Evolutionary conservation across 257 asterid species (phyloP).

Genomic region (Scutellaria barbata): DNA sequence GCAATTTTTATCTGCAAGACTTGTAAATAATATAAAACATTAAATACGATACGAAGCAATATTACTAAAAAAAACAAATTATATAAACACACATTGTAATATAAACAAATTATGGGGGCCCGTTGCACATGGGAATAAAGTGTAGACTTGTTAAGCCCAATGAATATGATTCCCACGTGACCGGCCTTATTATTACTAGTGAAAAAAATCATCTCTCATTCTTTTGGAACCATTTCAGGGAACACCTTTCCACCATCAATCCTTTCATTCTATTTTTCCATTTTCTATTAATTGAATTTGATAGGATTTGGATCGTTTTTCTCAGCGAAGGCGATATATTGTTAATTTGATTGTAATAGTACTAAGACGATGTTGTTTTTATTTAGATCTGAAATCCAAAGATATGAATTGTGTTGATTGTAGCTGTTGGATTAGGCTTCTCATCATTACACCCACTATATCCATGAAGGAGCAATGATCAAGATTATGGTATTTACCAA

Average conservation of each 20-base stretch:
- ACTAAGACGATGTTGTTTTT: too few relatives aligned
- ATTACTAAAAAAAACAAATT: too few relatives aligned
- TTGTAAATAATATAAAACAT: too few relatives aligned
- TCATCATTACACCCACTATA: slow-evolving; percentile 59
- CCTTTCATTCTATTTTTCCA: background rate
- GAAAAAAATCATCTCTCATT: slow-evolving; percentile 37
- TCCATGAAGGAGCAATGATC: slow-evolving; percentile 34
- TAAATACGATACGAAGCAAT: too few relatives aligned
- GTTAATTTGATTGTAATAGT: too few relatives aligned
- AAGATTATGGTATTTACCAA: slow-evolving; percentile 21
- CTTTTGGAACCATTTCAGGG: slow-evolving; percentile 47
- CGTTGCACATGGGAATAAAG: slow-evolving; percentile 49
- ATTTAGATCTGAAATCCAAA: too few relatives aligned
- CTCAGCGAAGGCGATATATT: too few relatives aligned
- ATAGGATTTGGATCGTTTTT: too few relatives aligned
- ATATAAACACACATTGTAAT: too few relatives aligned
- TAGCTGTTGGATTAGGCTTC: background rate
- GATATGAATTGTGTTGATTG: too few relatives aligned
- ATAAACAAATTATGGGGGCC: background rate
- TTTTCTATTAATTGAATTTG: background rate
- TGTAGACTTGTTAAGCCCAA: slow-evolving; percentile 39
- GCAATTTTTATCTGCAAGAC: too few relatives aligned
- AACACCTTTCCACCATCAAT: slow-evolving; percentile 35
- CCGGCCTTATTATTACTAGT: slow-evolving; percentile 32
- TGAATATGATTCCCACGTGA: slow-evolving; percentile 58